Evolutionary conservation across 2,329 filamentous ascomycete species (phyloP).

Genomic region (Exophiala viscosa): DNA sequence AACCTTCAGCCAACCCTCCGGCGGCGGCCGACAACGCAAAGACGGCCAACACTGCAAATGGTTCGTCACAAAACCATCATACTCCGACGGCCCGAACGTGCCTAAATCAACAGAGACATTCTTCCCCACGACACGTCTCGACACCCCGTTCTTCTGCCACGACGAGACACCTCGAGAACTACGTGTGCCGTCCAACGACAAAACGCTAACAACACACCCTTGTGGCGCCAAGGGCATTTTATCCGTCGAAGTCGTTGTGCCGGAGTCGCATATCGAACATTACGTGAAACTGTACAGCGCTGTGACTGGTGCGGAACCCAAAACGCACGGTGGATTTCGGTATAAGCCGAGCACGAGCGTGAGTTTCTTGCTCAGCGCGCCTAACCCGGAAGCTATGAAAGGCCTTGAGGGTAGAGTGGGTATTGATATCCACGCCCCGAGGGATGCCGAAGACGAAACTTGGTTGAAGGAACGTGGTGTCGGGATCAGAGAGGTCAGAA

Average conservation of each 20-base stretch:
- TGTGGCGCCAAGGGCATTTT: conserved; percentile 25
- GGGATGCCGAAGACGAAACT: conserved; percentile 16
- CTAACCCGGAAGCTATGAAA: conserved; percentile 13
- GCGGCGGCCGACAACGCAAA: conserved; percentile 25
- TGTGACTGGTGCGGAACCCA: conserved; percentile 12
- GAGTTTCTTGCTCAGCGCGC: conserved; percentile 15
- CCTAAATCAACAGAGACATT: conserved; percentile 10
- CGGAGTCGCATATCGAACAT: conserved; percentile 10
- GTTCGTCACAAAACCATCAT: conserved; percentile 22
- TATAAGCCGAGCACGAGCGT: conserved; percentile 11
- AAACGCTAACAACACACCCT: conserved; percentile 20
- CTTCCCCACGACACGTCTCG: conserved; percentile 19
- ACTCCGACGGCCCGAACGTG: conserved; percentile 11
- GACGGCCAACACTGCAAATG: conserved; percentile 26
- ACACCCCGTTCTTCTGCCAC: conserved; percentile 30
- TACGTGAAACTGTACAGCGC: conserved; percentile 21
- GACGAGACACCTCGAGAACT: conserved; percentile 28
- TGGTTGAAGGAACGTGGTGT: conserved; percentile 22
- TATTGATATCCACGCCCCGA: conserved; percentile 15
- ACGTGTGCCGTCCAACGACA: conserved; percentile 29
- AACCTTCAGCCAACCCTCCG: conserved; percentile 16
- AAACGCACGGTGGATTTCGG: conserved; percentile 8
- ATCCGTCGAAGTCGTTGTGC: conserved; percentile 23
- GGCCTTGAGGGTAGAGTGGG: conserved; percentile 10
- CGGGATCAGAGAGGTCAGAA: conserved; percentile 19